Conservation (phyloP, 2,329 filamentous ascomycete species). For the Huntiella moniliformis region DNA sequence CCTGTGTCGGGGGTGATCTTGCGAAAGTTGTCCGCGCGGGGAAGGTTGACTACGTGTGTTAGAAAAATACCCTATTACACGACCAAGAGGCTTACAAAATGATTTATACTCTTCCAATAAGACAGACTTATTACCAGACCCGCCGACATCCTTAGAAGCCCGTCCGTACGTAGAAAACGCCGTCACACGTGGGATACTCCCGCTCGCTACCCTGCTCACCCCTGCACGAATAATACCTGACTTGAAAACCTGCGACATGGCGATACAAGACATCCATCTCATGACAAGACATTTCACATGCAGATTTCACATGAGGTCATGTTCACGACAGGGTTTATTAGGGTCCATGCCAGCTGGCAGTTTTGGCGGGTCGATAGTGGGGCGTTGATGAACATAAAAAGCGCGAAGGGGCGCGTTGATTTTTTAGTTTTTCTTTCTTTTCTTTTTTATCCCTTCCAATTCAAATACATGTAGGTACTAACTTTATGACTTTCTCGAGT, state of each 20-base stretch:
- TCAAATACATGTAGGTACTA: slow-evolving; percentile 82
- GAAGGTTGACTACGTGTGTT: slow-evolving; percentile 7
- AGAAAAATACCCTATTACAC: background rate
- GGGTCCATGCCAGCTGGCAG: slow-evolving; percentile 1
- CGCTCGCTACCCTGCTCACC: too few relatives aligned
- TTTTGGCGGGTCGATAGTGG: slow-evolving; percentile 2
- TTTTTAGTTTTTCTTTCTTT: slow-evolving; percentile 24
- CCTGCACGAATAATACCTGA: too few relatives aligned
- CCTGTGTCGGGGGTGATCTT: slow-evolving; percentile 10
- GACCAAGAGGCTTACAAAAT: slow-evolving; percentile 5
- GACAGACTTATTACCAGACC: too few relatives aligned
- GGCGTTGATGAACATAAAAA: background rate
- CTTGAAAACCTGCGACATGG: too few relatives aligned
- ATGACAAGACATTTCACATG: too few relatives aligned
- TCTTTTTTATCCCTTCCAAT: slow-evolving; percentile 84
- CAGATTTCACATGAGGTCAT: too few relatives aligned
- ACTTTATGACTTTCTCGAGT: slow-evolving; percentile 1
- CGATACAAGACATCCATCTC: too few relatives aligned
- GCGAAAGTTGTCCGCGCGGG: background rate
- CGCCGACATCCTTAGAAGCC: too few relatives aligned
- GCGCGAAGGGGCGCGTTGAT: background rate
- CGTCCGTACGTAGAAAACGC: too few relatives aligned
- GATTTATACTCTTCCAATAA: slow-evolving; percentile 6
- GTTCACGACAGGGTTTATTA: too few relatives aligned
- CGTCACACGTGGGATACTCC: too few relatives aligned